phyloP scores from a whole-genome alignment of 2,329 filamentous ascomycete genomes.

The Cercospora zeina region DNA sequence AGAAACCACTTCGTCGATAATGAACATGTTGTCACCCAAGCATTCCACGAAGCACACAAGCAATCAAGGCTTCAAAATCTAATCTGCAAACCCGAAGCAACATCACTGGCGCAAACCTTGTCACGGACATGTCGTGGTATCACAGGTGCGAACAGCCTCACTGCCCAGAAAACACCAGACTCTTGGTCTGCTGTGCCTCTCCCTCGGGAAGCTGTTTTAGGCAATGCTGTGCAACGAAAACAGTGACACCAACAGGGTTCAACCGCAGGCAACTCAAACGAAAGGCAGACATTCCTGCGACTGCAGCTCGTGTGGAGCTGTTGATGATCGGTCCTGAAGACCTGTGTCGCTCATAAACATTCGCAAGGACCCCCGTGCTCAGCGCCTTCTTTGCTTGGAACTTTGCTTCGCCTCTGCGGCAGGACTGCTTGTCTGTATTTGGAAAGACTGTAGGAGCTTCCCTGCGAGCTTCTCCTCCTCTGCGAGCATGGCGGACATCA shows the following conservation, averaged over 20 bases:
- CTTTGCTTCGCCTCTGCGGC: slow-evolving; percentile 8
- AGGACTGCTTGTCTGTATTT: slow-evolving; percentile 11
- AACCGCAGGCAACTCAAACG: slow-evolving; percentile 8
- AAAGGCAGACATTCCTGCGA: neutral
- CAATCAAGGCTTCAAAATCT: slow-evolving; percentile 1
- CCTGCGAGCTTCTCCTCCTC: neutral
- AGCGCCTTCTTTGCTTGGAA: slow-evolving; percentile 2
- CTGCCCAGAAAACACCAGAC: slow-evolving; percentile 6
- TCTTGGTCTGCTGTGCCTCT: slow-evolving; percentile 10
- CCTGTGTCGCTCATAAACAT: neutral
- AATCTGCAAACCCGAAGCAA: neutral
- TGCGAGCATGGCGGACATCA: slow-evolving; percentile 12
- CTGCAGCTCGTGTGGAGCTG: neutral
- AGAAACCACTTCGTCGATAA: no score
- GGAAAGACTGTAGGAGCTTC: neutral
- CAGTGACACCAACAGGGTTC: neutral
- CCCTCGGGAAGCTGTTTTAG: slow-evolving; percentile 9
- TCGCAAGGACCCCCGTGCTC: neutral
- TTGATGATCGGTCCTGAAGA: neutral
- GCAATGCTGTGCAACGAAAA: slow-evolving; percentile 7
- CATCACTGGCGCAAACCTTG: slow-evolving; percentile 11
- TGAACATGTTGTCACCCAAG: neutral
- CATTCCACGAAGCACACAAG: slow-evolving; percentile 4
- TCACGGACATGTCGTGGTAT: neutral
- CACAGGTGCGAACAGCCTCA: neutral